Percentiles rank a stretch among this genome's conserved stretches.
phyloP scores from a whole-genome alignment of 2,329 filamentous ascomycete genomes.

The Sarocladium kiliense region DNA sequence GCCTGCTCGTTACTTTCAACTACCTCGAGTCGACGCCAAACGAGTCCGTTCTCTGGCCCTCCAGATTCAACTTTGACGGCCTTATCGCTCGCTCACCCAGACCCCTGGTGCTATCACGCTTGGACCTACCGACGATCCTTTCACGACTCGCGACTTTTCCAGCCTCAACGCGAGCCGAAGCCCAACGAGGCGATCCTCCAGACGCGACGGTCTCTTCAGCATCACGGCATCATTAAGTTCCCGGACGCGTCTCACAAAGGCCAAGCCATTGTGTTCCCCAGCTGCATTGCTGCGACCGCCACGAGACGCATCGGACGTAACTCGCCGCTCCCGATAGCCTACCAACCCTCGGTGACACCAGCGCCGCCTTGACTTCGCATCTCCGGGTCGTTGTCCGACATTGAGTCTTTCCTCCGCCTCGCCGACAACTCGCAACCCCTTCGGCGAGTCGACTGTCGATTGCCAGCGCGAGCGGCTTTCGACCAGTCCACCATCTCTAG shows the following conservation, averaged over 20 bases:
- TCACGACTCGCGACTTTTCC: slow-evolving; percentile 2
- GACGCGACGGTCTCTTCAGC: neutral
- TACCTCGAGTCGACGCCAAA: too few species aligned
- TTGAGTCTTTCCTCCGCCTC: neutral
- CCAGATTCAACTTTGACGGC: neutral
- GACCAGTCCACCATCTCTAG: neutral
- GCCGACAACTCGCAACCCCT: neutral
- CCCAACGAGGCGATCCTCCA: neutral
- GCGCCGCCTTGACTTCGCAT: neutral
- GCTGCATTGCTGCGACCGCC: neutral
- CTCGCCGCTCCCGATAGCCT: slow-evolving; percentile 5
- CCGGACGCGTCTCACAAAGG: neutral
- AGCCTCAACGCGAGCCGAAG: neutral
- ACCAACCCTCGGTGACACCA: neutral
- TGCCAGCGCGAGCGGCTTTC: slow-evolving; percentile 6
- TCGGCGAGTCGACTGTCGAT: slow-evolving; percentile 6
- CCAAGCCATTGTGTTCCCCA: neutral
- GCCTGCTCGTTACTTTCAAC: neutral
- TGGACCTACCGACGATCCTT: slow-evolving; percentile 7
- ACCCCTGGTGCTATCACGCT: neutral
- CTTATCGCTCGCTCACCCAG: neutral
- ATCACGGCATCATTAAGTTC: neutral
- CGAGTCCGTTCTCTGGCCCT: neutral
- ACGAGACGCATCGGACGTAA: slow-evolving; percentile 6
- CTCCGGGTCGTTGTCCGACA: slow-evolving; percentile 1